These are phyloP conservation scores for Pyrrhoderma noxium DNA, from an alignment of 1,284 basidiomycete genomes.

Conservation along the genomic window DNA sequence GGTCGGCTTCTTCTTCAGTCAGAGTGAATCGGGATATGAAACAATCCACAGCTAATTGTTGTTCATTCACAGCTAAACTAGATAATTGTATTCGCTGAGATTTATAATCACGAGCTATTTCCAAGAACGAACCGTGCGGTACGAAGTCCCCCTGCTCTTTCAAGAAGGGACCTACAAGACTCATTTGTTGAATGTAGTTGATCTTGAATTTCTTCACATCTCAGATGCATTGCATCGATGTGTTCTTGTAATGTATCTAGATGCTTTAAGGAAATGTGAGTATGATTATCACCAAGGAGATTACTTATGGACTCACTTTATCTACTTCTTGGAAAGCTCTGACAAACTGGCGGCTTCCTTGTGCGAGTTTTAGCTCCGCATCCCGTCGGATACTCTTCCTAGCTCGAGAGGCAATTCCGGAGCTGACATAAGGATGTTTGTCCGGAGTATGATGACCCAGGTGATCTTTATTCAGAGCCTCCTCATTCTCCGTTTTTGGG, in stretches of 20 bases:
- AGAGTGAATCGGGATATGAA: conserved; percentile 88
- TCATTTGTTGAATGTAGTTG: conserved; percentile 73
- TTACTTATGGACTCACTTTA: conserved; percentile 46
- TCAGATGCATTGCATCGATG: conserved; percentile 69
- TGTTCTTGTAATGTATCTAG: conserved; percentile 69
- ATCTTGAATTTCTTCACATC: conserved; percentile 76
- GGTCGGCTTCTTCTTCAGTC: conserved; percentile 60
- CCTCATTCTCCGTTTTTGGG: conserved; percentile 21
- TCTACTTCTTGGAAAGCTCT: conserved; percentile 82
- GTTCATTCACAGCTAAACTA: conserved; percentile 62
- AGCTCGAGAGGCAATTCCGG: conserved; percentile 57
- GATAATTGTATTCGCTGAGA: not conserved
- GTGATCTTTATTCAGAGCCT: too few relatives aligned
- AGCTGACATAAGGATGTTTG: conserved; percentile 17
- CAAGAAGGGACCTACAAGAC: conserved; percentile 77
- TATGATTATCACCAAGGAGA: conserved; percentile 13
- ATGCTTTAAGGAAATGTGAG: conserved; percentile 45
- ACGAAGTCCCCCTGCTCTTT: conserved; percentile 77
- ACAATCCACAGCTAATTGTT: conserved; percentile 67
- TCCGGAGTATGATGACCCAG: conserved; percentile 24
- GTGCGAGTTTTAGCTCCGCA: conserved; percentile 73
- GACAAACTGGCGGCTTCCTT: conserved; percentile 76
- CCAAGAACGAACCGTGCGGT: conserved; percentile 61
- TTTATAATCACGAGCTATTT: not conserved
- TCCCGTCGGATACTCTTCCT: conserved; percentile 77